Conservation (phyloP, 176 grass and related monocot genomes). For the Aegilops longissima region DNA sequence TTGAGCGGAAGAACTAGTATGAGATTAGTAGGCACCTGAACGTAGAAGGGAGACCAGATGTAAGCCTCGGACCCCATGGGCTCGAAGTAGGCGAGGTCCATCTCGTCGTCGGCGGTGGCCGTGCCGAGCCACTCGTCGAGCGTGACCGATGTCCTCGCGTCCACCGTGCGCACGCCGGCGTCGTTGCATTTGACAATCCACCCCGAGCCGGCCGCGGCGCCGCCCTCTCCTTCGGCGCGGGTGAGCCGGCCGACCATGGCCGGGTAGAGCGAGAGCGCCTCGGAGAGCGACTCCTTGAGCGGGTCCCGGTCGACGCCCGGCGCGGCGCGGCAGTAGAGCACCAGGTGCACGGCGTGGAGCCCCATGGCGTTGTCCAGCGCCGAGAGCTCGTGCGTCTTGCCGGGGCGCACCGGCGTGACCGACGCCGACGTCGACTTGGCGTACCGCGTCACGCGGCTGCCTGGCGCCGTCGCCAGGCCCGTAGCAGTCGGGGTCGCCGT, state of each 20-base stretch:
- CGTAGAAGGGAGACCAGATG: constrained; percentile 88
- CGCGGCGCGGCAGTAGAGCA: constrained; percentile 61
- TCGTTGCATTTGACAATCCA: constrained; percentile 92
- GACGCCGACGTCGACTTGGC: constrained; percentile 81
- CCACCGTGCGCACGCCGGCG: constrained; percentile 71
- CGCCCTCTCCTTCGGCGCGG: constrained; percentile 11
- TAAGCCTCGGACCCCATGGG: constrained; percentile 47
- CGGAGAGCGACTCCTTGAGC: constrained; percentile 83
- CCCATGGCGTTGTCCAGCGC: constrained; percentile 68
- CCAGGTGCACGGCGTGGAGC: constrained; percentile 53
- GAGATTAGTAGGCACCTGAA: constrained; percentile 51
- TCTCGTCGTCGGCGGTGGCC: constrained; percentile 66
- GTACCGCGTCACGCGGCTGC: constrained; percentile 57
- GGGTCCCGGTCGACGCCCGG: constrained; percentile 32
- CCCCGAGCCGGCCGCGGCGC: not conserved
- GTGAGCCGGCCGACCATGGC: constrained; percentile 70
- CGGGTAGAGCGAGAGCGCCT: constrained; percentile 80
- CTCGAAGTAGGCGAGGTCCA: constrained; percentile 69
- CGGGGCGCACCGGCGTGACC: constrained; percentile 57
- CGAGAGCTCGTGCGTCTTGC: constrained; percentile 62
- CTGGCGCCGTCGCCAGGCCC: constrained; percentile 23
- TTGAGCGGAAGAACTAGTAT: not conserved
- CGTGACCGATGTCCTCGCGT: constrained; percentile 52
- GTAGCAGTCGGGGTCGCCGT: not conserved
- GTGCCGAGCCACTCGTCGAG: constrained; percentile 75